Evolutionary conservation across 1,139 yeast genomes (phyloP), one percentile per base, ranked within the genome.

Genomic region (Pichia sp.): DNA sequence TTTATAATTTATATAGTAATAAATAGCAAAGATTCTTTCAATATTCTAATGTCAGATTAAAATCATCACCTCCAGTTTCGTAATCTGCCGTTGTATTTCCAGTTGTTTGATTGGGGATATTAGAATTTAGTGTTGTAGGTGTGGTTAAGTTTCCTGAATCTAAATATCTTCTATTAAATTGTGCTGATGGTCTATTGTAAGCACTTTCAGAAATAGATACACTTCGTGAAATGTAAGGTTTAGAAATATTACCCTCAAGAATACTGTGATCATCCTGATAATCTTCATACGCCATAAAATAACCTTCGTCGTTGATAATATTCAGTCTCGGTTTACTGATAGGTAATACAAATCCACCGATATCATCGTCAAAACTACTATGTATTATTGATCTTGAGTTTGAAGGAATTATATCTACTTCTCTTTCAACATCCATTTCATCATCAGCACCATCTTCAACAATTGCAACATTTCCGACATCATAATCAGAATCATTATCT

Each of bases 221-320:
- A 16, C 27, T 29, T 30, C 43, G 39, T 29, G 38, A 30, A n/a
- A n/a, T 28, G 12, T 22, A 25, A 6, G 28, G 32, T 25, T 38
- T 42, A 4, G 25, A 10, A 23, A 11, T 5, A 10, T 10, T 29
- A n/a, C 47, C 43, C 30, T 48, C 53, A 12, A 49, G 46, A 7
- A 71, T 62, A 40, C 74, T 71, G 50, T 75, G 80, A 53, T 76
- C 80, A 41, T 69, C 67, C 53, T 76, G 81, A 52, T 76, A 76
- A 54, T 76, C 82, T 37, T 76, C 82, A 39, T 71, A 75, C 1
- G 80, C 82, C 81, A 76, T 76, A 51, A 53, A 53, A 36, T 74
- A 60, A 24, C 33, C 35, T 27, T 46, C 47, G 10, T 43, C 46
- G 26, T 6, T 34, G 43, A 16, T 16, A 16, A 16, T 16, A 16